phyloP scores from a whole-genome alignment of 2,329 filamentous ascomycete species.

The Botrytis fabae region DNA sequence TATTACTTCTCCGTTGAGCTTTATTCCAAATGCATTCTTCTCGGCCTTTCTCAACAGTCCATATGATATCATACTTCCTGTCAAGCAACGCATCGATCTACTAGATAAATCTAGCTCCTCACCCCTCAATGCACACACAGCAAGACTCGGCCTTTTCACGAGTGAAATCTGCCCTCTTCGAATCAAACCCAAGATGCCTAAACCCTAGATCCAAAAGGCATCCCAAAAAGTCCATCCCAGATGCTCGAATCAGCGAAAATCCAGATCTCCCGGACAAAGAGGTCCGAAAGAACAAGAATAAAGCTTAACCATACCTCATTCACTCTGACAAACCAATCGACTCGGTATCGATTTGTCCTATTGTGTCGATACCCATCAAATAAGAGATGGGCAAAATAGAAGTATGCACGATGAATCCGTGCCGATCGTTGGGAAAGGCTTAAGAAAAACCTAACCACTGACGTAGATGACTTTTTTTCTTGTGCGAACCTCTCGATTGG shows the following conservation, averaged over 20 bases:
- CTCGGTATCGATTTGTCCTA: background rate
- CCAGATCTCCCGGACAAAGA: background rate
- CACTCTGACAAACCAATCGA: background rate
- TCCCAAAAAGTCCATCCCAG: background rate
- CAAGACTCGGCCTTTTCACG: background rate
- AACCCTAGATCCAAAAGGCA: background rate
- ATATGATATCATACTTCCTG: conserved; percentile 13
- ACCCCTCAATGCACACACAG: background rate
- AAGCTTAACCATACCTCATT: background rate
- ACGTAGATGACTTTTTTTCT: conserved; percentile 17
- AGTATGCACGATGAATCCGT: background rate
- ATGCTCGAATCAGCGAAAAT: background rate
- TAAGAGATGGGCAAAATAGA: background rate
- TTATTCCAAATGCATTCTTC: background rate
- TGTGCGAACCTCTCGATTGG: background rate
- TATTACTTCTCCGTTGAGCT: background rate
- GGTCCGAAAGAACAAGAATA: background rate
- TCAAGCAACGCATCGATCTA: background rate
- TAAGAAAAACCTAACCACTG: background rate
- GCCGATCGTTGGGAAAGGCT: background rate
- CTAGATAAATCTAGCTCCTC: background rate
- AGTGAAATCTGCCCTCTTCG: background rate
- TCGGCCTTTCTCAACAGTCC: background rate
- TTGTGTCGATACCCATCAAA: conserved; percentile 1
- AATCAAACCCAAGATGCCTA: background rate